Evolutionary conservation across 345 rosid genomes (phyloP), one percentile per base, ranked within the genome.

Genomic region (Dipteronia sinensis): DNA sequence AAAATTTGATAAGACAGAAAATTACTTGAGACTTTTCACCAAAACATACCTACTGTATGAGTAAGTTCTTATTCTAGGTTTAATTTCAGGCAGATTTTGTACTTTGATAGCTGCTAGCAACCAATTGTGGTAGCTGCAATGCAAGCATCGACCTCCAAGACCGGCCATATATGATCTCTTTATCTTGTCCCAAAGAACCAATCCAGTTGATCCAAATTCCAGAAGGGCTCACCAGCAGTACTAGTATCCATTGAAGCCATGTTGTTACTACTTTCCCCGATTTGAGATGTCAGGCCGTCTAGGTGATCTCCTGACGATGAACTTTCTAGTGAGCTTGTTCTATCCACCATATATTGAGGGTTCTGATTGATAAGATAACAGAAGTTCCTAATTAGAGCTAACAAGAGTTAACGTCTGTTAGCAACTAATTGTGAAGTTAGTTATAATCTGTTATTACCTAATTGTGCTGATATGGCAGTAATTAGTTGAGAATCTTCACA

Each of bases 121-220:
- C 10, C 22, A 17, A 23, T 38, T 2, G 16, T n/a, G 40, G 6
- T 4, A 42, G 53, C 51, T 17, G 42, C 61, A 65, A 10, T 12
- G 15, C 16, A 51, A 15, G 7, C 56, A 51, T 51, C 19, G 19
- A 51, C 56, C 47, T 55, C 31, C n/a, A 7, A 10, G 56, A 19
- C n/a, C 49, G 10, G n/a, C n/a, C 49, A 2, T 49, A 11, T 66
- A 7, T 66, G 38, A 34, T 34, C 38, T 34, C 38, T 11, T n/a
- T 65, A 3, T 42, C 34, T 6, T 10, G 9, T 16, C 19, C 13
- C 31, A 13, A 22, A 62, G 31, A 40, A 67, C 76, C 29, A 47
- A 7, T 76, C 74, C 22, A 85, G n/a, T 46, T 73, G 65, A 42
- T 79, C 83, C 78, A 80, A 77, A 10, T 81, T 80, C 82, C 81